Conservation (phyloP, 2,329 filamentous ascomycete species). For the Dactylellina parvicollis region DNA sequence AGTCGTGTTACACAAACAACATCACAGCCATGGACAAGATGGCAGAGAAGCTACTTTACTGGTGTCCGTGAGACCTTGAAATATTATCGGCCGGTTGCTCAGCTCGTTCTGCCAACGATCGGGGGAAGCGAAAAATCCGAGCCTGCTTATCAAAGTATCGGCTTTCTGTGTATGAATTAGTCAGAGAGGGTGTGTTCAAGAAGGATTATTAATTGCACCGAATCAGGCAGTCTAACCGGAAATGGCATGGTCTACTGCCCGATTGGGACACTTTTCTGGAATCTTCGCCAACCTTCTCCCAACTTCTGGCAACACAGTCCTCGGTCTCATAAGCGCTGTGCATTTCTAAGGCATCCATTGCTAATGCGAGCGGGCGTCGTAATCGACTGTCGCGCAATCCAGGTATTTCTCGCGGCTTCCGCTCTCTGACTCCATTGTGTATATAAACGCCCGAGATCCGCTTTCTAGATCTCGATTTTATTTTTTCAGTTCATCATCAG, state of each 20-base stretch:
- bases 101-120: no score
- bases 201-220: not conserved
- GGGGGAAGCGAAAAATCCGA: no score
- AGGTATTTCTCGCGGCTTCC: constrained; percentile 28
- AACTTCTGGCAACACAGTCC: constrained; percentile 37
- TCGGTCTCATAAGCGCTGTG: constrained; percentile 34
- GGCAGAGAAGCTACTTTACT: no score
- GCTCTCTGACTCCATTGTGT: not conserved
- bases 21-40: no score
- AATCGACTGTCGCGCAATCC: constrained; percentile 21
- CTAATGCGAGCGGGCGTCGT: constrained; percentile 23
- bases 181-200: not conserved
- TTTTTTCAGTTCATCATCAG: constrained; percentile 52
- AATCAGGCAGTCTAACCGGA: not conserved
- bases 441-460: constrained; percentile 43
- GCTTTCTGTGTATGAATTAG: not conserved
- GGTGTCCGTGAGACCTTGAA: no score
- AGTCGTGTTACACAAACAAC: no score
- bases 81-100: no score
- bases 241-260: not conserved
- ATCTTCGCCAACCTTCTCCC: constrained; percentile 43
- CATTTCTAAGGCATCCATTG: constrained; percentile 37
- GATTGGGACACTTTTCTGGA: constrained; percentile 22
- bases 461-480: constrained; percentile 5
- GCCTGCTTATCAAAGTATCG: no score